Conservation (phyloP, 495 filamentous ascomycete genomes). For the Penicillium maclennaniae region DNA sequence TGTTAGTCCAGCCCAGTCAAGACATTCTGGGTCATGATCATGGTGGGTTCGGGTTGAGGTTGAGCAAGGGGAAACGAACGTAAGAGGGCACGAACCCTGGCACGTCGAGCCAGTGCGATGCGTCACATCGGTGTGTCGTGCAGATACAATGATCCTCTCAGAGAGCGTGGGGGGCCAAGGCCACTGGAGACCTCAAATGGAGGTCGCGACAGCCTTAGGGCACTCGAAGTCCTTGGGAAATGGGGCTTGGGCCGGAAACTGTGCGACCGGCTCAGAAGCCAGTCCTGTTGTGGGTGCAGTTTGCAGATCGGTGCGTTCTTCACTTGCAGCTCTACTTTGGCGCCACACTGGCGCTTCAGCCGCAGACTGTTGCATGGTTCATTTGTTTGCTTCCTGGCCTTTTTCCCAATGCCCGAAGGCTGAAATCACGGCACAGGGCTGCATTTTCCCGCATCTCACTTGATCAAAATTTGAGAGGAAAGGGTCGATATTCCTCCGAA, state of each 20-base stretch:
- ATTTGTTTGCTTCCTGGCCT: slow-evolving; percentile 1
- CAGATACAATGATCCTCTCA: slow-evolving; percentile 13
- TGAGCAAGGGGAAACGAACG: neutral
- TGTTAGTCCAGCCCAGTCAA: slow-evolving; percentile 8
- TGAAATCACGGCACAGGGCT: slow-evolving; percentile 2
- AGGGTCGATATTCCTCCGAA: neutral
- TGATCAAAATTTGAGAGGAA: neutral
- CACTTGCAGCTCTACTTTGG: neutral
- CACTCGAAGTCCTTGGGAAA: neutral
- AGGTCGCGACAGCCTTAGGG: neutral
- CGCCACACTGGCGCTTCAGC: slow-evolving; percentile 15
- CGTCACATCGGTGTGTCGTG: slow-evolving; percentile 16
- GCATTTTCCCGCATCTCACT: neutral
- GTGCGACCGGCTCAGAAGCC: slow-evolving; percentile 11
- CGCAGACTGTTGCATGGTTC: slow-evolving; percentile 5
- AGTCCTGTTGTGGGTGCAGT: slow-evolving; percentile 1
- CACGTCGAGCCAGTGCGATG: slow-evolving; percentile 4
- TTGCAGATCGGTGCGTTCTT: slow-evolving; percentile 16
- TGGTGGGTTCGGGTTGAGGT: neutral
- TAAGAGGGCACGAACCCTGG: slow-evolving; percentile 8
- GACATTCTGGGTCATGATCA: slow-evolving; percentile 16
- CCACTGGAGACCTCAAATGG: neutral
- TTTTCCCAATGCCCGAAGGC: neutral
- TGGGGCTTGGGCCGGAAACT: slow-evolving; percentile 1
- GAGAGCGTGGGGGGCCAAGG: neutral